Evolutionary conservation across 2,329 filamentous ascomycete species (phyloP).

Genomic region (Stagonosporopsis tanaceti): DNA sequence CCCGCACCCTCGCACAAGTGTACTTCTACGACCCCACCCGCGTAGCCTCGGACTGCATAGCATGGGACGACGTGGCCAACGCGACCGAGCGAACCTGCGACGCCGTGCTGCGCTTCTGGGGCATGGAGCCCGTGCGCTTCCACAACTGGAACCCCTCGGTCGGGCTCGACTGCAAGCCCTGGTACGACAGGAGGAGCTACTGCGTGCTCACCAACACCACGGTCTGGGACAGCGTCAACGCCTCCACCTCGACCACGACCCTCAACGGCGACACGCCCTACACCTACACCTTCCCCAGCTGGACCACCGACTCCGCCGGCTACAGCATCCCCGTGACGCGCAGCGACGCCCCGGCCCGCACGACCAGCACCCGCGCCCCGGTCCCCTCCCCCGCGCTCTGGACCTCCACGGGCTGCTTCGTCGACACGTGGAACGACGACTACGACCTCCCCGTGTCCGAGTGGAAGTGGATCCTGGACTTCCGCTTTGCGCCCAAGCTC

Average conservation of each 20-base stretch:
- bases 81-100: slow-evolving; percentile 3
- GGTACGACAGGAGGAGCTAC: slow-evolving; percentile 1
- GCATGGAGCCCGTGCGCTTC: background rate
- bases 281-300: background rate
- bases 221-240: background rate
- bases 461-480: slow-evolving; percentile 1
- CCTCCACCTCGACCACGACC: background rate
- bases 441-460: background rate
- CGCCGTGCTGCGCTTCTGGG: background rate
- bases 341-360: background rate
- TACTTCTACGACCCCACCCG: background rate
- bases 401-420: slow-evolving; percentile 10
- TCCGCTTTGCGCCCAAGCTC: background rate
- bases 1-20: background rate
- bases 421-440: slow-evolving; percentile 1
- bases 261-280: background rate
- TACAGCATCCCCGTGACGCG: slow-evolving; percentile 6
- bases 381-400: background rate
- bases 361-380: background rate
- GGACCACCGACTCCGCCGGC: slow-evolving; percentile 8
- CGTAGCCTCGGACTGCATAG: slow-evolving; percentile 5
- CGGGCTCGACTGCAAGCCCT: slow-evolving; percentile 7
- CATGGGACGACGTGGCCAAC: background rate
- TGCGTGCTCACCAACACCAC: slow-evolving; percentile 3
- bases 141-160: slow-evolving; percentile 15